Base-by-base conservation (phyloP, 306 rosid species). In the Lathyrus tuberosus region DNA sequence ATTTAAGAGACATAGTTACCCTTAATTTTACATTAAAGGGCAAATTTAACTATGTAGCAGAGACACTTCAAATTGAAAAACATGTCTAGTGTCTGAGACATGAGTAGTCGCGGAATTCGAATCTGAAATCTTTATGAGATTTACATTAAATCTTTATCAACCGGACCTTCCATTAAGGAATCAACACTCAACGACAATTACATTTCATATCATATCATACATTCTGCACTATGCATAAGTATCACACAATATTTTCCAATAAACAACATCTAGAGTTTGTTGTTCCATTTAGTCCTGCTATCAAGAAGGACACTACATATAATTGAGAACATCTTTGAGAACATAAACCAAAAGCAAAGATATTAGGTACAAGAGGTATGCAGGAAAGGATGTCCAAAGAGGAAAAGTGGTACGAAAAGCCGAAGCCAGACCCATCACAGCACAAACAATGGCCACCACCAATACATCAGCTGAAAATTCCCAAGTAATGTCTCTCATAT, bases 381-480 rank as follows among this genome's bases (percentile, higher is more conserved):
- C 81, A 46, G 76, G 43, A 12, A 77, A 52, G 28, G 88, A 70
- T 62, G 90, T 81, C 94, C 90, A 88, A 13, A 83, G 60, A 59
- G 87, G 83, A 49, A 88, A 81, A 59, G 76, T 81, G 51, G 52
- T 6, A 6, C 79, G 76, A 65, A 76, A 79, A 42, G 69, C 67
- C 16, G 85, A 84, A 47, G 76, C 14, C 6, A 84, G 33, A 4
- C 94, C 94, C 81, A 78, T 76, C 6, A 78, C 12, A n/a, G 57
- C 20, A 77, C 90, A 83, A 31, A 83, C 85, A 62, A 88, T 75
- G 18, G 84, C 58, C 56, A 88, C 88, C 14, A 88, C 88, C 10
- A 88, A 48, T 2, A 81, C 82, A 81, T 88, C 88, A 2, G 88
- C 82, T 38, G 90, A 85, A 78, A 83, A 85, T 63, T 88, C 83